phyloP scores from a whole-genome alignment of 2,329 filamentous ascomycete species.

The Bisporella sp. region DNA sequence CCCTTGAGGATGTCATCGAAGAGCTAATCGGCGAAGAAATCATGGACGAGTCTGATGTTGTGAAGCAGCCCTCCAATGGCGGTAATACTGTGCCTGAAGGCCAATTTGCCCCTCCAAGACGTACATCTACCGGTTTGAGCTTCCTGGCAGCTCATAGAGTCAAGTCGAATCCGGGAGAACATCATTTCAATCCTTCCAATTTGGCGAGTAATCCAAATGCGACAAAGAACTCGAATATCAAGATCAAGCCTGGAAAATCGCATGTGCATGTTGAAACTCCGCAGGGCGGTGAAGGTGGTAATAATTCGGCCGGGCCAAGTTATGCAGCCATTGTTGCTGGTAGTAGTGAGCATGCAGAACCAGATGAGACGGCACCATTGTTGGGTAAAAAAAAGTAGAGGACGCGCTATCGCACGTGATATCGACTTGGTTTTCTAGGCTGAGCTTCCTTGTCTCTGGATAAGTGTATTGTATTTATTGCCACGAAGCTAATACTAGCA shows the following conservation, averaged over 20 bases:
- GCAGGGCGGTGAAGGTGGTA: not conserved
- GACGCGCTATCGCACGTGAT: too few relatives aligned
- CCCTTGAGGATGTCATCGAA: constrained; percentile 95
- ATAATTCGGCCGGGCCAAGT: not conserved
- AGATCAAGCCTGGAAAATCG: constrained; percentile 50
- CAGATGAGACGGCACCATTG: not conserved
- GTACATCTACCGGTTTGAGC: constrained; percentile 47
- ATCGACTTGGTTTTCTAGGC: too few relatives aligned
- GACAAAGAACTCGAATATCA: constrained; percentile 57
- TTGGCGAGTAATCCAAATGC: constrained; percentile 56
- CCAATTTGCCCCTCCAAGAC: constrained; percentile 49
- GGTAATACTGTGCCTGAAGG: constrained; percentile 22
- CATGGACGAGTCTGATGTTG: constrained; percentile 93
- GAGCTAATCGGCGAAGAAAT: constrained; percentile 99
- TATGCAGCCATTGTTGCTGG: not conserved
- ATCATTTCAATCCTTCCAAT: constrained; percentile 60
- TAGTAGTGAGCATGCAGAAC: not conserved
- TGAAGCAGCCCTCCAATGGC: constrained; percentile 10
- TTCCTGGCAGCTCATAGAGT: constrained; percentile 52
- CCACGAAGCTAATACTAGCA: too few relatives aligned
- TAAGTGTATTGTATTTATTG: too few relatives aligned
- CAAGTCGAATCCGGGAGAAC: constrained; percentile 54
- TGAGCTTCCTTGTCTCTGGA: too few relatives aligned
- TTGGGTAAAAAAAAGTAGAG: not conserved
- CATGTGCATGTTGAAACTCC: not conserved